Conservation (phyloP, 2,329 filamentous ascomycete genomes). For the Xylariales sp. region DNA sequence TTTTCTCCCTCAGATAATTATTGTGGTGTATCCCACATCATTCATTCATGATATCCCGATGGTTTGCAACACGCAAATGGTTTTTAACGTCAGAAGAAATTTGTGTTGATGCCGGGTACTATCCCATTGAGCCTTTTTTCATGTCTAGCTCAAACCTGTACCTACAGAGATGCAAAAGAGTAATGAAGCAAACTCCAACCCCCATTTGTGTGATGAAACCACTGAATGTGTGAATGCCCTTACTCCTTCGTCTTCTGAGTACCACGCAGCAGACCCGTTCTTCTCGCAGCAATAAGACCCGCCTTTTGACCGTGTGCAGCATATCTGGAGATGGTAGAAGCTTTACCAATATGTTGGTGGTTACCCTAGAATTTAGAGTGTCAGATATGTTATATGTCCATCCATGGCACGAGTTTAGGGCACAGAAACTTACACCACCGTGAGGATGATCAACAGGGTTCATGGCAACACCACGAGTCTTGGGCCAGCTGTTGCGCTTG, state of each 20-base stretch:
- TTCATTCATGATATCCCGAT: too few species aligned
- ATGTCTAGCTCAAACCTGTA: constrained; percentile 29
- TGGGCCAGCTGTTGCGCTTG: constrained; percentile 99
- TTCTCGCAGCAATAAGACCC: constrained; percentile 98
- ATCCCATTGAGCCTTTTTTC: constrained; percentile 32
- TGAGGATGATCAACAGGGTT: constrained; percentile 99
- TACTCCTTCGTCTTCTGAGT: constrained; percentile 99
- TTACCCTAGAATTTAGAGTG: constrained; percentile 70
- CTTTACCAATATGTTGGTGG: constrained; percentile 99
- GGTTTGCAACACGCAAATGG: too few species aligned
- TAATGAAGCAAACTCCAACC: constrained; percentile 58
- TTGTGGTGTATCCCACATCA: too few species aligned
- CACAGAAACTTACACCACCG: constrained; percentile 69
- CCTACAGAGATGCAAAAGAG: constrained; percentile 57
- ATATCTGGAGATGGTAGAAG: constrained; percentile 98
- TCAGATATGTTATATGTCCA: too few species aligned
- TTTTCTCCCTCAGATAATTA: too few species aligned
- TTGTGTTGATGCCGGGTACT: constrained; percentile 28
- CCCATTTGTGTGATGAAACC: constrained; percentile 51
- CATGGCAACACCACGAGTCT: constrained; percentile 99
- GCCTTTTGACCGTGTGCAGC: constrained; percentile 99
- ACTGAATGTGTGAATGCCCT: constrained; percentile 29
- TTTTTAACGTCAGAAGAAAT: constrained; percentile 12
- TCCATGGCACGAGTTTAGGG: too few species aligned
- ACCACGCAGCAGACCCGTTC: constrained; percentile 99